Percentiles rank a stretch among this genome's conserved stretches.
Conservation (phyloP, 163 green algal species). For the Scenedesmus sp. region DNA sequence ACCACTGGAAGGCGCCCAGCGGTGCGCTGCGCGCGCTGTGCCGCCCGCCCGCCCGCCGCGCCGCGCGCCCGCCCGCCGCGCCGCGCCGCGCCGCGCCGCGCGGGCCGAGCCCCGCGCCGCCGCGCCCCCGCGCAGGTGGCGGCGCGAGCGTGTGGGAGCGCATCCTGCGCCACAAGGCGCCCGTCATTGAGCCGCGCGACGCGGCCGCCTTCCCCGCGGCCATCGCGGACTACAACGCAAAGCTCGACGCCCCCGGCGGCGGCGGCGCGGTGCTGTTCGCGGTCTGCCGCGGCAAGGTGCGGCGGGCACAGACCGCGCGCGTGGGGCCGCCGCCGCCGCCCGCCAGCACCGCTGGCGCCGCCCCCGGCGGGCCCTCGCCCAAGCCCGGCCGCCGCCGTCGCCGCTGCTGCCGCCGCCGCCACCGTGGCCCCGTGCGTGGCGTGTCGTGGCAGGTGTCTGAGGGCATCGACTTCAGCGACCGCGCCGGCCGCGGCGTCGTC, state of each 20-base stretch:
- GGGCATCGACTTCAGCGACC: slow-evolving; percentile 96
- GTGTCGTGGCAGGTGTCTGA: slow-evolving; percentile 82
- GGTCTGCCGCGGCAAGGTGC: slow-evolving; percentile 94
- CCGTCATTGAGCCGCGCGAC: slow-evolving; percentile 85
- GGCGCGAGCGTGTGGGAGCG: slow-evolving; percentile 63
- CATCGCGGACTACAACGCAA: slow-evolving; percentile 48
- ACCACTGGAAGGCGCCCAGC: slow-evolving; percentile 74
- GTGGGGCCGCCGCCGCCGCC: too few species aligned
- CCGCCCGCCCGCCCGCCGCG: too few species aligned
- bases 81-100: neutral
- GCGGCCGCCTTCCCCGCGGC: slow-evolving; percentile 61
- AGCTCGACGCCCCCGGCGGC: slow-evolving; percentile 56
- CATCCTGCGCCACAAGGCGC: slow-evolving; percentile 73
- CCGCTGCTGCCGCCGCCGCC: too few species aligned
- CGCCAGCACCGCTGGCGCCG: too few species aligned
- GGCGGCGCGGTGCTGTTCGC: slow-evolving; percentile 89
- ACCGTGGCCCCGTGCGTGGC: too few species aligned
- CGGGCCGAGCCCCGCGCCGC: too few species aligned
- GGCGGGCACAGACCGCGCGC: neutral
- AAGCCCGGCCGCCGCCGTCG: too few species aligned
- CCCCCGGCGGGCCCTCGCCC: too few species aligned
- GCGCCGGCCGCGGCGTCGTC: slow-evolving; percentile 89
- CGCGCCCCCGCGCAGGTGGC: slow-evolving; percentile 50
- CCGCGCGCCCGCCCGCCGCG: too few species aligned
- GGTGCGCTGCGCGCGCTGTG: too few species aligned